These are phyloP conservation scores for Colletotrichum simmondsii DNA, from an alignment of 2,329 filamentous ascomycete genomes.

Conservation along the genomic window DNA sequence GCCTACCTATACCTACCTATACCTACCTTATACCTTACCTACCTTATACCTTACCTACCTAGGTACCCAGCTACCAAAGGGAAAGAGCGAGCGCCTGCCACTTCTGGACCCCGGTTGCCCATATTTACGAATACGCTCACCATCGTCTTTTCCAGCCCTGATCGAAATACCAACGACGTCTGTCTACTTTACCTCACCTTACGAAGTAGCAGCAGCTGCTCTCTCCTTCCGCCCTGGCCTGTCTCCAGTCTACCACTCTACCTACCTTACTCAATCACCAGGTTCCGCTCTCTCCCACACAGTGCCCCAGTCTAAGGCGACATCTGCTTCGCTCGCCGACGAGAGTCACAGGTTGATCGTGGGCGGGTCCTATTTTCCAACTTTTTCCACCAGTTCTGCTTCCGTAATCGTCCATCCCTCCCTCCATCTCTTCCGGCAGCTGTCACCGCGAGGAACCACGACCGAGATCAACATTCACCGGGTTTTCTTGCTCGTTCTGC, in stretches of 20 bases:
- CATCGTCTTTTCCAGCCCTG: neutral
- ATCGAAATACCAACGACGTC: neutral
- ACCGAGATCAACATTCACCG: neutral
- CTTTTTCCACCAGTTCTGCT: constrained; percentile 9
- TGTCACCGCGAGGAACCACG: neutral
- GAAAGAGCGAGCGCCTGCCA: neutral
- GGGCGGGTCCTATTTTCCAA: constrained; percentile 20
- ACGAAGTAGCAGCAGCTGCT: neutral
- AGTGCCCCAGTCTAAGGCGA: neutral
- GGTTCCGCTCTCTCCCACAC: neutral
- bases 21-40: too few relatives aligned
- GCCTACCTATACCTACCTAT: too few relatives aligned
- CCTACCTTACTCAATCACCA: too few relatives aligned
- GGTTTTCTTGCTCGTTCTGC: neutral
- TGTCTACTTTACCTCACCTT: neutral
- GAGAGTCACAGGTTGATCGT: neutral
- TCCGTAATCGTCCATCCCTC: constrained; percentile 20
- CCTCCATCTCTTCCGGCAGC: constrained; percentile 1
- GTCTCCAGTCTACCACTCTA: neutral
- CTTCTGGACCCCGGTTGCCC: neutral
- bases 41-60: too few relatives aligned
- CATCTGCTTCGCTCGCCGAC: neutral
- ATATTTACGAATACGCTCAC: neutral
- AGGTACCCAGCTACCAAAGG: neutral
- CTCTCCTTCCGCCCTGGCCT: neutral